Evolutionary conservation across 768 basidiomycete genomes (phyloP), one percentile per base, ranked within the genome.

Genomic region (Suillus subalutaceus): DNA sequence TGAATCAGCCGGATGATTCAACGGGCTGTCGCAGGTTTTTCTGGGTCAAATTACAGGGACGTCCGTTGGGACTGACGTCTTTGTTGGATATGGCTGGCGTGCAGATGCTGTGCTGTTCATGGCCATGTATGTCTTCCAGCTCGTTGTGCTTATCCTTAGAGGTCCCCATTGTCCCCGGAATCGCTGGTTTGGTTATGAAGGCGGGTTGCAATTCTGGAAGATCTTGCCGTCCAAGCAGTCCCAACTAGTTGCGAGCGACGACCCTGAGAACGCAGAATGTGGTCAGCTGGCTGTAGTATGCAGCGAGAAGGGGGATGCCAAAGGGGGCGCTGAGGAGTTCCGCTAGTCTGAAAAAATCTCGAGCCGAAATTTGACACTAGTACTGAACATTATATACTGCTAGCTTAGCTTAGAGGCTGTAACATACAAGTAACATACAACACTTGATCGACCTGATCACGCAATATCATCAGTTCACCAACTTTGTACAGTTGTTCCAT

Each of bases 161-260:
- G 82, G 82, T 0, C 82, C 82, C 16, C 68, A 75, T 63, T 78
- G 73, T 65, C 65, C 70, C 48, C 74, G 81, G 62, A 64, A 66
- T 58, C 68, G 71, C 46, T 89, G 89, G 89, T 79, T 89, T 72
- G 88, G 90, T 20, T 89, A 85, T 69, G 81, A 88, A 70, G 88
- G 88, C 23, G 88, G 88, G 12, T 64, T 82, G 20, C 72, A 2
- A 32, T 32, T 60, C 2, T 30, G 59, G 59, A 20, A 20, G 41
- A 60, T 12, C 2, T 12, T 20, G 6, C 59, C 41, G 2, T 43
- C 26, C 7, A 30, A 60, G 18, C 41, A 43, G 26, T 30, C 59
- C 20, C 40, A 60, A 4, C 40, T 40, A 41, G 20, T 12, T 9
- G 41, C 3, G 40, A 43, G 37, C 18, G 26, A 12, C 10, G 30